phyloP scores from a whole-genome alignment of 2,329 filamentous ascomycete species.

The Penicillium brevicompactum region DNA sequence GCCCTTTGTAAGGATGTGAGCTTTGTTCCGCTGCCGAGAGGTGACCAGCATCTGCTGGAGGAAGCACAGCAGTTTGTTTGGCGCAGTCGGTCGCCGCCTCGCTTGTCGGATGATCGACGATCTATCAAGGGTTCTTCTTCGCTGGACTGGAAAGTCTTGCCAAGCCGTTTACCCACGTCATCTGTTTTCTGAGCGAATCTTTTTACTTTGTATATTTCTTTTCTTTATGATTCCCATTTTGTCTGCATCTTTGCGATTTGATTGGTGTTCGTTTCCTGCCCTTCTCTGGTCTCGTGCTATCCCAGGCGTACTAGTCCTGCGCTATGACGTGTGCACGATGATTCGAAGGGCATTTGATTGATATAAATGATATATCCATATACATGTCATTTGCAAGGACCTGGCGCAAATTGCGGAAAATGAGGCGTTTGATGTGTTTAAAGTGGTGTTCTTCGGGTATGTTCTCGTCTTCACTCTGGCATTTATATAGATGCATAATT shows the following conservation, averaged over 20 bases:
- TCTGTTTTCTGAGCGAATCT: constrained; percentile 1
- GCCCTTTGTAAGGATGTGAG: constrained; percentile 29
- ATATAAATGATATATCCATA: background rate
- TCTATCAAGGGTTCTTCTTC: constrained; percentile 7
- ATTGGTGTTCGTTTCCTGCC: background rate
- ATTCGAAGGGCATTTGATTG: background rate
- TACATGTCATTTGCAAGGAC: constrained; percentile 1
- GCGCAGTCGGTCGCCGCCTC: constrained; percentile 8
- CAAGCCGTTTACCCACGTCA: background rate
- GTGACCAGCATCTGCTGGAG: constrained; percentile 29
- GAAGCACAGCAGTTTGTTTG: constrained; percentile 25
- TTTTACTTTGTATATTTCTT: background rate
- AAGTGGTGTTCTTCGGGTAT: background rate
- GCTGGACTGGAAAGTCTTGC: constrained; percentile 1
- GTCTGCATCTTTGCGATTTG: background rate
- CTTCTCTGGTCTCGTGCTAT: background rate
- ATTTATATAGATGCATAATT: background rate
- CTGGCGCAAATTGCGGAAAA: constrained; percentile 1
- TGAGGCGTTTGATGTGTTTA: background rate
- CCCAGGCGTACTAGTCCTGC: background rate
- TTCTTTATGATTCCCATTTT: background rate
- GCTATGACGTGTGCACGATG: background rate
- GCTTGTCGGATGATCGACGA: background rate
- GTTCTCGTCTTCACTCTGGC: background rate
- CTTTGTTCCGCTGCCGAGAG: constrained; percentile 34